A percentile compares a stretch with the other conserved stretches of the same genome.
phyloP scores from a whole-genome alignment of 208 protist species.

The Trypanosoma boissoni region DNA sequence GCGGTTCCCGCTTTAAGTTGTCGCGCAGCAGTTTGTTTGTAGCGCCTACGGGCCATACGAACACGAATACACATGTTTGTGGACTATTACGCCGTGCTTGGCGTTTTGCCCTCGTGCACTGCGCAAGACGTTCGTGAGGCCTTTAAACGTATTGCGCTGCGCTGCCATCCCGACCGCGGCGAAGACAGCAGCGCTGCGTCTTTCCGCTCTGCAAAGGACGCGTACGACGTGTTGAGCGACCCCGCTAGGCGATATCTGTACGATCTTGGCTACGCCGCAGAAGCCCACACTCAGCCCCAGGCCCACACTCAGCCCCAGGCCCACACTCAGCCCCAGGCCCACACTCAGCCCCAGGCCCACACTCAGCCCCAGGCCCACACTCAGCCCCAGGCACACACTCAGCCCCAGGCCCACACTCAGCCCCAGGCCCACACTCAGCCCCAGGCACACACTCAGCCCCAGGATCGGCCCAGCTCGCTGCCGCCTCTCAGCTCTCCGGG shows the following conservation, averaged over 20 bases:
- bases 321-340: constrained; percentile 17
- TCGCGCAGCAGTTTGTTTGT: too few species aligned
- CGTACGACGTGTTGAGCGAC: constrained; percentile 87
- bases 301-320: constrained; percentile 13
- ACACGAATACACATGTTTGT: constrained; percentile 59
- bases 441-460: constrained; percentile 18
- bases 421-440: constrained; percentile 18
- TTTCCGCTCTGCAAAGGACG: constrained; percentile 78
- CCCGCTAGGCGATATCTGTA: constrained; percentile 86
- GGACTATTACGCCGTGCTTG: constrained; percentile 79
- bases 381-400: too few species aligned
- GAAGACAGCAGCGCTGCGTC: background rate
- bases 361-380: constrained; percentile 23
- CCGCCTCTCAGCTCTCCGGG: too few species aligned
- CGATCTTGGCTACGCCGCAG: constrained; percentile 63
- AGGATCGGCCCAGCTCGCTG: background rate
- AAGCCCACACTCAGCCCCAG: constrained; percentile 16
- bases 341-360: constrained; percentile 16
- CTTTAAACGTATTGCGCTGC: constrained; percentile 65
- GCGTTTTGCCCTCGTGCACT: constrained; percentile 50
- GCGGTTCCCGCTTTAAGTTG: too few species aligned
- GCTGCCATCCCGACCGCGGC: constrained; percentile 65
- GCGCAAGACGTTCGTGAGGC: constrained; percentile 58
- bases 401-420: constrained; percentile 14
- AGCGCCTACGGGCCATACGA: too few species aligned